Percentiles rank a stretch among this genome's conserved stretches.
Conservation (phyloP, 345 rosid species). For the Aquilaria sinensis region DNA sequence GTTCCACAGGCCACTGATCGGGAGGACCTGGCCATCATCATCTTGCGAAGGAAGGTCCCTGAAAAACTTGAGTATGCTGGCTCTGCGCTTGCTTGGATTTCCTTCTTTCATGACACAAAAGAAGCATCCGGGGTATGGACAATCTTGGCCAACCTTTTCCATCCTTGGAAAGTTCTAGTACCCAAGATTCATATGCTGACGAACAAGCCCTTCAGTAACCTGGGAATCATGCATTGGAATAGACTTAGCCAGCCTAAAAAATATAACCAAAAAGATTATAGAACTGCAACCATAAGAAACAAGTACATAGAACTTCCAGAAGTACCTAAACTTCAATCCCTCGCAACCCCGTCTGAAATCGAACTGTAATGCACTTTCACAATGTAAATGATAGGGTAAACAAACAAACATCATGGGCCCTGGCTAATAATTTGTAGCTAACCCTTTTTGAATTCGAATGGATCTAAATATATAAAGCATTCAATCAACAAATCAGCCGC, state of each 20-base stretch:
- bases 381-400: not conserved
- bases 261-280: no score
- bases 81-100: constrained; percentile 88
- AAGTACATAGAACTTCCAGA: not conserved
- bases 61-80: constrained; percentile 85
- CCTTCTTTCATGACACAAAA: constrained; percentile 99
- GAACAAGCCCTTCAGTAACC: constrained; percentile 1
- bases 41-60: constrained; percentile 94
- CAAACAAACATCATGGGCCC: constrained; percentile 6
- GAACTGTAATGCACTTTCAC: not conserved
- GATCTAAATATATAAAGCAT: constrained; percentile 24
- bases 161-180: constrained; percentile 20
- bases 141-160: constrained; percentile 81
- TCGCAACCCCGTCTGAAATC: no score
- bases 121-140: constrained; percentile 99
- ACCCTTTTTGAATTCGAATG: constrained; percentile 12
- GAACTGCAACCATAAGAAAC: not conserved
- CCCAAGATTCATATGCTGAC: constrained; percentile 14
- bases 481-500: no score
- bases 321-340: not conserved
- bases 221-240: not conserved
- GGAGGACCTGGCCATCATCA: constrained; percentile 96
- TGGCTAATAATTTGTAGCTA: constrained; percentile 2
- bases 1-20: constrained; percentile 99
- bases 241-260: no score